Percentiles rank a stretch among this genome's conserved stretches.
These are phyloP conservation scores for Didymella exigua DNA, from an alignment of 2,329 filamentous ascomycete species.

Conservation along the genomic window DNA sequence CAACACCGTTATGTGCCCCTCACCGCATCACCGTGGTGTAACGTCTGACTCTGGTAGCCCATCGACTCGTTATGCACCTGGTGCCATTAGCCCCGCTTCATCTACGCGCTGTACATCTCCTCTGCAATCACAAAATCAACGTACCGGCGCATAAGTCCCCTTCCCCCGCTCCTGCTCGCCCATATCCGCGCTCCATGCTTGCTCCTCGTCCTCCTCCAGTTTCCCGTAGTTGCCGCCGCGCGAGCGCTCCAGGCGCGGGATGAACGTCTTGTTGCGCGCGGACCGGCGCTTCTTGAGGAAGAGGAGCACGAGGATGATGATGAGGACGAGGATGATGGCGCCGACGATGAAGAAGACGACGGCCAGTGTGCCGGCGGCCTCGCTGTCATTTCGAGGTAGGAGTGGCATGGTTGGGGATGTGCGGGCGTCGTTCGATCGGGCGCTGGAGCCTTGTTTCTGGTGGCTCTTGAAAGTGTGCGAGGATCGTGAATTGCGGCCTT, in stretches of 20 bases:
- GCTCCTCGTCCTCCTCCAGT: constrained; percentile 14
- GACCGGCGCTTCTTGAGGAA: constrained; percentile 9
- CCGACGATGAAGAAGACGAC: constrained; percentile 11
- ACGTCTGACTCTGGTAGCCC: constrained; percentile 15
- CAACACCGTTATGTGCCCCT: constrained; percentile 6
- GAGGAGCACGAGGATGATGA: constrained; percentile 4
- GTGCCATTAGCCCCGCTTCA: background rate
- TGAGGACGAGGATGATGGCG: constrained; percentile 11
- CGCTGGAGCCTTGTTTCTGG: too few relatives aligned
- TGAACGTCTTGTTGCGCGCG: background rate
- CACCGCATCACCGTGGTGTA: background rate
- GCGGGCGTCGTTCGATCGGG: background rate
- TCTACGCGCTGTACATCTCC: background rate
- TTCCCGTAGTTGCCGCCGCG: constrained; percentile 6
- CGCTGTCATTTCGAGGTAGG: background rate
- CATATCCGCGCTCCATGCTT: constrained; percentile 16
- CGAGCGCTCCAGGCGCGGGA: constrained; percentile 3
- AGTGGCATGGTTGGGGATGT: background rate
- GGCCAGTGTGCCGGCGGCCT: constrained; percentile 3
- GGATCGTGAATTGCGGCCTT: too few relatives aligned
- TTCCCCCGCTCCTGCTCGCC: background rate
- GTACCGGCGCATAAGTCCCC: constrained; percentile 8
- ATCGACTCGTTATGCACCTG: constrained; percentile 13
- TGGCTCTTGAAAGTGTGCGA: too few relatives aligned
- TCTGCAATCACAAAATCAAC: too few relatives aligned